phyloP scores from a whole-genome alignment of 441 rosid genomes.

The Erysimum pusillum region DNA sequence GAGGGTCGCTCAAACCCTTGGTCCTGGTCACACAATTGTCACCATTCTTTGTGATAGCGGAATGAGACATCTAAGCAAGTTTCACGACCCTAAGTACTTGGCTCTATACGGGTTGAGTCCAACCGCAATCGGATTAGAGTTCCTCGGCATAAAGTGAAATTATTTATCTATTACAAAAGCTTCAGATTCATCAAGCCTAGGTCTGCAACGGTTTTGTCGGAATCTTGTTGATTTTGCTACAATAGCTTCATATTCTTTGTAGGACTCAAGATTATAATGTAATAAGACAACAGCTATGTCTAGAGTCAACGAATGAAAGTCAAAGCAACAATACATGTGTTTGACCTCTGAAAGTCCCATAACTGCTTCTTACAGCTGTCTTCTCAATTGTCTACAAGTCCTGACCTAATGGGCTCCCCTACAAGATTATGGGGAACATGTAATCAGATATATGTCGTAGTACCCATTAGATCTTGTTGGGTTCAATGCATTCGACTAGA shows the following conservation, averaged over 20 bases:
- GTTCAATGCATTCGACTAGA: conserved; percentile 39
- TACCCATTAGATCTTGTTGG: conserved; percentile 11
- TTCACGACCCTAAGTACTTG: conserved; percentile 73
- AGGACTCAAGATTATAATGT: conserved; percentile 3
- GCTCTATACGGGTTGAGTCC: conserved; percentile 71
- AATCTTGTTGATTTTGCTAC: neutral
- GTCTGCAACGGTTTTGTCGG: conserved; percentile 13
- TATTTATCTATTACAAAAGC: conserved; percentile 11
- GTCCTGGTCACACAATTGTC: conserved; percentile 88
- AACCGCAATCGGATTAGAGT: conserved; percentile 71
- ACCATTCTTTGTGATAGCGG: conserved; percentile 94
- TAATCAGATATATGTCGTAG: conserved; percentile 22
- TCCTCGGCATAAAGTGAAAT: conserved; percentile 60
- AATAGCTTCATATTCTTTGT: conserved; percentile 28
- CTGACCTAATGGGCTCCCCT: conserved; percentile 39
- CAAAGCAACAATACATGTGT: conserved; percentile 48
- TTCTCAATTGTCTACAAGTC: conserved; percentile 35
- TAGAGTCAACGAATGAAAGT: conserved; percentile 37
- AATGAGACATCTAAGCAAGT: conserved; percentile 93
- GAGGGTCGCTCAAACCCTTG: conserved; percentile 76
- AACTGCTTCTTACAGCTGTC: conserved; percentile 22
- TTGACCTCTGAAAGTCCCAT: conserved; percentile 39
- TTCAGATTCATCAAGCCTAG: conserved; percentile 17
- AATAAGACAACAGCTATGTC: neutral
- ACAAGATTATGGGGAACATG: conserved; percentile 41